Evolutionary conservation across 495 filamentous ascomycete genomes (phyloP).

Genomic region (Penicillium parvum): DNA sequence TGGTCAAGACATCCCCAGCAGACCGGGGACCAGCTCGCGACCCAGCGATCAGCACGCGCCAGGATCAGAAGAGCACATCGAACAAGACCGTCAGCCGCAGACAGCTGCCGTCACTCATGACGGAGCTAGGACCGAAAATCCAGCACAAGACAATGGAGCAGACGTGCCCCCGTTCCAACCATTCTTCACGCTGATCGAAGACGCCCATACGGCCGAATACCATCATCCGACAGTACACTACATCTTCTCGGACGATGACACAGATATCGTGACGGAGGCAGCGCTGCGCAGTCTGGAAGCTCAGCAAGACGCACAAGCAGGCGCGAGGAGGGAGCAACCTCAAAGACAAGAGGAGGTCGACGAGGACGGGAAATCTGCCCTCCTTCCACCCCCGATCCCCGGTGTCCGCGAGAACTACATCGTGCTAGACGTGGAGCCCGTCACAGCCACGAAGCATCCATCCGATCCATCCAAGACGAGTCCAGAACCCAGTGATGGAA

Average conservation of each 20-base stretch:
- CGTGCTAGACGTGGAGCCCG: conserved; percentile 39
- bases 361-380: conserved; percentile 19
- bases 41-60: conserved; percentile 23
- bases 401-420: conserved; percentile 42
- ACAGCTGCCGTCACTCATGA: conserved; percentile 10
- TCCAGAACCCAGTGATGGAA: conserved; percentile 10
- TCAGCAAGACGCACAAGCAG: conserved; percentile 22
- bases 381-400: conserved; percentile 37
- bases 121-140: conserved; percentile 2
- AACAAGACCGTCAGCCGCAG: conserved; percentile 7
- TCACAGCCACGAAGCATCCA: conserved; percentile 1
- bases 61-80: conserved; percentile 8
- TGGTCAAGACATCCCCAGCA: conserved; percentile 5
- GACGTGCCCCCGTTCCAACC: conserved; percentile 35
- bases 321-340: conserved; percentile 15
- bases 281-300: conserved; percentile 40
- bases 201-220: conserved; percentile 44
- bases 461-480: conserved; percentile 3
- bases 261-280: conserved; percentile 57
- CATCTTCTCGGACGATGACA: conserved; percentile 76
- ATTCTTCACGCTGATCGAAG: conserved; percentile 53
- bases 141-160: conserved; percentile 7
- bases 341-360: conserved; percentile 8
- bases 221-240: conserved; percentile 84
- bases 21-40: conserved; percentile 13